A percentile compares a stretch with the other conserved stretches of the same genome.
Conservation (phyloP, 1,139 yeast species). For the Suzukiozyma palmioleophila region DNA sequence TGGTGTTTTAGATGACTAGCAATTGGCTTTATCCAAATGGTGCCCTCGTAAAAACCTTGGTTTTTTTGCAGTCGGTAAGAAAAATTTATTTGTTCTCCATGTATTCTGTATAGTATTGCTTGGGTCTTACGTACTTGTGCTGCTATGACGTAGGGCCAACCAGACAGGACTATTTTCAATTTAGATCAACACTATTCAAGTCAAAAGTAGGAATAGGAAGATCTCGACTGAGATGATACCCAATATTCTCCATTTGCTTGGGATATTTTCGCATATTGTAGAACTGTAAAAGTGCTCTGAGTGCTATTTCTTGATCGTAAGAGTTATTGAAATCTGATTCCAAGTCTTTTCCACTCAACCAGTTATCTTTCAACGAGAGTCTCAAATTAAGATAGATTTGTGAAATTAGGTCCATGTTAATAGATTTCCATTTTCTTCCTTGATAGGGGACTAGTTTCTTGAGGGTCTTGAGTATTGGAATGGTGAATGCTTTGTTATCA, state of each 20-base stretch:
- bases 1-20: too few species aligned
- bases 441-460: conserved; percentile 85
- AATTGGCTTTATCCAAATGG: too few species aligned
- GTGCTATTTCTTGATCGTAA: conserved; percentile 80
- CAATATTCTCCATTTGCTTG: conserved; percentile 48
- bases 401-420: conserved; percentile 90
- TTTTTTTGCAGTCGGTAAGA: too few species aligned
- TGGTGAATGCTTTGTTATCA: conserved; percentile 60
- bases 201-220: conserved; percentile 19
- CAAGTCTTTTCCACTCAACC: conserved; percentile 85
- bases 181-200: conserved; percentile 9
- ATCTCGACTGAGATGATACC: conserved; percentile 39
- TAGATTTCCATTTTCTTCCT: conserved; percentile 91
- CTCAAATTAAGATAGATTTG: conserved; percentile 76
- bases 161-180: too few species aligned
- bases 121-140: too few species aligned
- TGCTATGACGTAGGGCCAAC: too few species aligned
- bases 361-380: conserved; percentile 71
- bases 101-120: too few species aligned
- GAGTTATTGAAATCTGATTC: conserved; percentile 74
- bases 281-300: conserved; percentile 74
- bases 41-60: too few species aligned
- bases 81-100: too few species aligned
- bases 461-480: conserved; percentile 66
- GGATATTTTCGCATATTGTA: conserved; percentile 64